Evolutionary conservation across 441 rosid genomes (phyloP), one percentile per base, ranked within the genome.

Genomic region (Euphorbia schlechtendalii): DNA sequence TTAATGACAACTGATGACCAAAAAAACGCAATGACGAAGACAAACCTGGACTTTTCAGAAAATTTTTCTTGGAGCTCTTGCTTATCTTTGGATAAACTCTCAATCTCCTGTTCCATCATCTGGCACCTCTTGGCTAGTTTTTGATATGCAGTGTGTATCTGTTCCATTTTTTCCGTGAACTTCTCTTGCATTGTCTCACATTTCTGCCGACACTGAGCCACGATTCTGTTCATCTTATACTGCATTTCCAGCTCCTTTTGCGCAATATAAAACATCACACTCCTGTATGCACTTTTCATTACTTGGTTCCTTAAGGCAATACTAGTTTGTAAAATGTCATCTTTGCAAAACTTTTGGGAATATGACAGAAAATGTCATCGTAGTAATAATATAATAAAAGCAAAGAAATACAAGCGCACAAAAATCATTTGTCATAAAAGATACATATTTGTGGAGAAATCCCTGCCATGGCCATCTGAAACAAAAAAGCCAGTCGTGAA

Each of bases 221-320:
- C 86, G 71, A 90, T 73, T 80, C 84, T 87, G 74, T 83, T 87
- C 93, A 86, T 83, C 83, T 84, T 91, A 80, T 63, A 90, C 74
- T 94, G 97, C 97, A 89, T 87, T 83, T 94, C 96, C 69, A 91
- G 59, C 71, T 94, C 99, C 74, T 83, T 86, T 85, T 94, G 96
- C 64, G 92, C 80, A 45, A 80, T 76, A 76, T 79, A 89, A 74
- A 94, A 94, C 96, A 87, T 89, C 69, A 91, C 88, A 64, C 96
- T 85, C 80, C 87, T 82, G 71, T 91, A 89, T 74, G 96, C 84
- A 80, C 89, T 86, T 85, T 87, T 94, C 99, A 94, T 89, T 78
- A 86, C 96, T 94, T 61, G 22, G 62, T 65, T 70, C 61, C 65
- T 59, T 77, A 61, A 82, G 86, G 95, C 81, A 77, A 82, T 56